Evolutionary conservation across 2,329 filamentous ascomycete species (phyloP).

Genomic region (Colletotrichum gloeosporioides): DNA sequence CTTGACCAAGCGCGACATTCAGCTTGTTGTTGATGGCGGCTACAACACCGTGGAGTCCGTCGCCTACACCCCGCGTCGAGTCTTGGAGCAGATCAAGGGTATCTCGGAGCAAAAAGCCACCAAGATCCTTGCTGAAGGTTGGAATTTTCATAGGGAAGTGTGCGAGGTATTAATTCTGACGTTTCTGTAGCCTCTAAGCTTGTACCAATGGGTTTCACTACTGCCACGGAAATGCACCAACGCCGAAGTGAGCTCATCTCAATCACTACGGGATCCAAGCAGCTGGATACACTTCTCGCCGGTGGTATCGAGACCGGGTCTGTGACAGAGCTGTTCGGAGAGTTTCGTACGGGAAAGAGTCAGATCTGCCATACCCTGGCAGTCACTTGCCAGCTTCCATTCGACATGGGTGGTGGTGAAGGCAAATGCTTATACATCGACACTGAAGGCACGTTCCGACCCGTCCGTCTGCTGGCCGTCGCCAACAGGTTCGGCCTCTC

Average conservation of each 20-base stretch:
- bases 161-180: background rate
- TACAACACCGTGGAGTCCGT: constrained; percentile 96
- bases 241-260: constrained; percentile 96
- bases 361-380: constrained; percentile 99
- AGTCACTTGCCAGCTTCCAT: constrained; percentile 95
- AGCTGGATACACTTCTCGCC: constrained; percentile 91
- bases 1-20: constrained; percentile 93
- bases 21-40: constrained; percentile 88
- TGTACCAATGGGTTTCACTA: constrained; percentile 98
- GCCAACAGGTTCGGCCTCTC: constrained; percentile 94
- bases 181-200: constrained; percentile 78
- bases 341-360: constrained; percentile 97
- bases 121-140: constrained; percentile 90
- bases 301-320: constrained; percentile 97
- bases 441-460: constrained; percentile 95
- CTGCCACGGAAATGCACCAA: constrained; percentile 98
- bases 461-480: constrained; percentile 87
- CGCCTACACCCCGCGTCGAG: constrained; percentile 85
- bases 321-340: constrained; percentile 97
- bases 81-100: constrained; percentile 94
- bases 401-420: constrained; percentile 98
- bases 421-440: constrained; percentile 99
- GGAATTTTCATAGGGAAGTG: constrained; percentile 26
- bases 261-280: constrained; percentile 97
- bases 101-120: constrained; percentile 96